phyloP scores from a whole-genome alignment of 106 monocot genomes.

The Xerophyta viscosa region DNA sequence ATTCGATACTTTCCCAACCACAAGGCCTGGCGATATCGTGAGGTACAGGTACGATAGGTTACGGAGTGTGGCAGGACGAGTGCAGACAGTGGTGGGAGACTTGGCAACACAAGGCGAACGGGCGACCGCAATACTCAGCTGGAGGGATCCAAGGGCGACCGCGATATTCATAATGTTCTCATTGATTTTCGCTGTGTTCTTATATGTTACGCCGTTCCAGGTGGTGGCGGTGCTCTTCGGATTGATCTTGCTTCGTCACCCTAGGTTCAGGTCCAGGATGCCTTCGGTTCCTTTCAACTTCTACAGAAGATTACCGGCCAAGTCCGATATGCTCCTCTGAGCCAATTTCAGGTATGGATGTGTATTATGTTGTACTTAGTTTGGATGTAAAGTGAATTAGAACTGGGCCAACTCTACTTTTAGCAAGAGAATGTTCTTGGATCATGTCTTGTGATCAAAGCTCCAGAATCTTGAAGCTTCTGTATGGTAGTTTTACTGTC shows the following conservation, averaged over 20 bases:
- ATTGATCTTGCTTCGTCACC: constrained; percentile 13
- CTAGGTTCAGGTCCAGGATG: constrained; percentile 13
- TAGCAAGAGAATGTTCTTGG: background rate
- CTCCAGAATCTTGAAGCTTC: background rate
- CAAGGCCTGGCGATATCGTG: constrained; percentile 1
- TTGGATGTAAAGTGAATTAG: background rate
- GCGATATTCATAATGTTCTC: constrained; percentile 12
- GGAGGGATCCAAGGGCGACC: constrained; percentile 15
- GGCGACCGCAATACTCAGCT: constrained; percentile 4
- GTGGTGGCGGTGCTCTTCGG: constrained; percentile 6
- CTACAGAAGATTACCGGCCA: constrained; percentile 14
- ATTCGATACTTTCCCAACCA: constrained; percentile 4
- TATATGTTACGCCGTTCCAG: constrained; percentile 15
- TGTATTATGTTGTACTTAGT: background rate
- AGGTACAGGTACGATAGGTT: constrained; percentile 9
- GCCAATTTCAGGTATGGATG: no score
- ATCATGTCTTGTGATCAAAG: constrained; percentile 4
- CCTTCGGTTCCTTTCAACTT: constrained; percentile 14
- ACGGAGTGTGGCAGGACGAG: constrained; percentile 1
- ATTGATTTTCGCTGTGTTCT: constrained; percentile 2
- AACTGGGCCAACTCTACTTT: background rate
- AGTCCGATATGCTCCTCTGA: constrained; percentile 12
- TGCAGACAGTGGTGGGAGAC: constrained; percentile 16
- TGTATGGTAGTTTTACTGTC: background rate
- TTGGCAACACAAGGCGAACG: constrained; percentile 15